Base-by-base conservation (phyloP, 352 stramenopile genomes). In the Globisporangium lucens region DNA sequence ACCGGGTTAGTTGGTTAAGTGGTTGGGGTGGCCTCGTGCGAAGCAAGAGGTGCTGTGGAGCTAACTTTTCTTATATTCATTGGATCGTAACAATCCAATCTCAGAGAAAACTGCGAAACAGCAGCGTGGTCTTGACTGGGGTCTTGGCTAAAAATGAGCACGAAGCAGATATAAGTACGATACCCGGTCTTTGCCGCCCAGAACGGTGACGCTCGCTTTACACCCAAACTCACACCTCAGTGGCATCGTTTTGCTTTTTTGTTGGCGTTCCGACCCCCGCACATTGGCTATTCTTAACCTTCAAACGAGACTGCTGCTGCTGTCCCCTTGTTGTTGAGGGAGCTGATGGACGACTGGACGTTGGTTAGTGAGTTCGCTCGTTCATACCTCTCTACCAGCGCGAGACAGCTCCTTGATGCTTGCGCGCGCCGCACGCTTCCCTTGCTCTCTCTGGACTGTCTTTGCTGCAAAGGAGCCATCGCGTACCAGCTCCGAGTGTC, bases 231-330 rank as follows among this genome's bases (percentile, higher is more conserved):
- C n/a, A 33, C 22, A 8, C 49, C 22, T 24, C n/a, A 3, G 9
- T 17, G 49, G n/a, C 51, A 56, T 56, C 51, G 9, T 56, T 56
- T 56, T 56, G 49, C 51, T 56, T 30, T 30, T 51, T 51, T 51
- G 5, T n/a, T 51, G 43, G 43, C 43, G 43, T 51, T 7, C 43
- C 9, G 51, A 30, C 24, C 17, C 27, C 9, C 51, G 9, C 51
- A 12, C 51, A 30, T 35, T 10, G 24, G 51, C 51, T 56, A 56
- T 56, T 56, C 10, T 56, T 56, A 56, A 56, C 22, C 51, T 30
- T 15, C 27, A 9, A 20, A 3, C 4, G 5, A 53, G 20, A 5
- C 15, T 3, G 22, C 22, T 30, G 9, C 51, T 56, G 22, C 9
- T 27, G 24, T 0, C 5, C 7, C 51, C n/a, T 56, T 10, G 22